Base-by-base conservation (phyloP, 192 early-diverging fungal genomes). In the Obelidium mucronatum region DNA sequence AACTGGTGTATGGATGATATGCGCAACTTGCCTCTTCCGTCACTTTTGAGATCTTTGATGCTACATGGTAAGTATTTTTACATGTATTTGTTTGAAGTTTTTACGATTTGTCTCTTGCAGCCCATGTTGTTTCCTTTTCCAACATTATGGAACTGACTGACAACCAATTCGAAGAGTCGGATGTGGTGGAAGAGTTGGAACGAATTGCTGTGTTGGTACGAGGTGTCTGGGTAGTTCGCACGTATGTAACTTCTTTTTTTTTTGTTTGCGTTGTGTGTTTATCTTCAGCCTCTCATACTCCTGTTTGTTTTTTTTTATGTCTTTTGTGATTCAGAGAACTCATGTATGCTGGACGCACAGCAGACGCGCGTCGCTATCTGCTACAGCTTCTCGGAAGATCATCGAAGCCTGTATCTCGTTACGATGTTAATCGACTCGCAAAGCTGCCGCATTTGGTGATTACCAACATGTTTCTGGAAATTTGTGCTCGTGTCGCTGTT, bases 151-250 rank as follows among this genome's bases (percentile, higher is more conserved):
- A 80, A 30, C 48, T 79, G 40, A 65, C 82, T 11, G 63, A 68
- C 13, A 40, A 31, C 30, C 58, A 33, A 13, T 55, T 67, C 26
- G 53, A 67, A 22, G 81, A 80, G 40, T 52, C 35, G 13, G 80
- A 83, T 22, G 17, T 83, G 11, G 35, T 86, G 6, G 36, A 54
- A 22, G 77, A 54, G 17, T 69, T 86, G 5, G 48, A 64, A 39
- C 30, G 56, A 40, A 64, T 76, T 26, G 81, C 80, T 11, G 75
- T 84, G 39, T 55, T 84, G 1, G 79, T 86, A 4, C 74, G 74
- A 26, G 82, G 85, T 0, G 71, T 78, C 30, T 86, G 85, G 85
- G 64, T 86, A 26, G 72, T 82, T 17, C 76, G 81, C 35, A 80
- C 77, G 77, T 81, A 37, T 19, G 55, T 28, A 39, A 26, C 11